Evolutionary conservation across 164 flowering plant genomes (phyloP), one percentile per base, ranked within the genome.

Genomic region (Tetracentron sinense): DNA sequence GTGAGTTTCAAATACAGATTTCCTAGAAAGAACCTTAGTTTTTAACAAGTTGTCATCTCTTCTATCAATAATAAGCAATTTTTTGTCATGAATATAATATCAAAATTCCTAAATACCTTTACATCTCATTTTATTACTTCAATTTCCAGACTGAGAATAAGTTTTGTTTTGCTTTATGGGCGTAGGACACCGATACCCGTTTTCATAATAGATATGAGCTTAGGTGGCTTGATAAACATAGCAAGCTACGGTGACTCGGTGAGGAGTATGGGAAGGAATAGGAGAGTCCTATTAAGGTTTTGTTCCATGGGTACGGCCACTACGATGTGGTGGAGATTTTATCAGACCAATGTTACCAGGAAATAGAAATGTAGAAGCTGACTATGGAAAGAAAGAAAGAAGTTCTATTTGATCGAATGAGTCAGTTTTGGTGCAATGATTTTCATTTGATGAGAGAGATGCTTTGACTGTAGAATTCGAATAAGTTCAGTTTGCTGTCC

Each of bases 231-330:
- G 76, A 64, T 60, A 28, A 82, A 82, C 54, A 83, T 88, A 49
- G 82, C 92, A 63, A 83, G 78, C 54, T 91, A 87, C 54, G 96
- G 97, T n/a, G n/a, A n/a, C n/a, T n/a, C n/a, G n/a, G n/a, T 29
- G 75, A 77, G 71, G 87, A 88, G 72, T 88, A 88, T 69, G 66
- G 52, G 44, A 73, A 74, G 56, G 77, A 75, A 31, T 75, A 76
- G 31, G 78, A 70, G 47, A 72, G 7, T 27, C 80, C 88, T 30
- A 83, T 91, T 42, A 81, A 87, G 49, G 85, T 91, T 23, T 73
- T 91, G 71, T 91, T 88, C 69, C 91, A 91, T 75, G 81, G 93
- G 25, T 91, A 91, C 78, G 97, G 93, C 53, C 96, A 91, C 74
- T 91, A 91, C 52, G 97, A 91, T 53, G 64, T 83, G 4, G 54